phyloP scores from a whole-genome alignment of 371 early-diverging fungal genomes.

The Rhizopus stolonifer region DNA sequence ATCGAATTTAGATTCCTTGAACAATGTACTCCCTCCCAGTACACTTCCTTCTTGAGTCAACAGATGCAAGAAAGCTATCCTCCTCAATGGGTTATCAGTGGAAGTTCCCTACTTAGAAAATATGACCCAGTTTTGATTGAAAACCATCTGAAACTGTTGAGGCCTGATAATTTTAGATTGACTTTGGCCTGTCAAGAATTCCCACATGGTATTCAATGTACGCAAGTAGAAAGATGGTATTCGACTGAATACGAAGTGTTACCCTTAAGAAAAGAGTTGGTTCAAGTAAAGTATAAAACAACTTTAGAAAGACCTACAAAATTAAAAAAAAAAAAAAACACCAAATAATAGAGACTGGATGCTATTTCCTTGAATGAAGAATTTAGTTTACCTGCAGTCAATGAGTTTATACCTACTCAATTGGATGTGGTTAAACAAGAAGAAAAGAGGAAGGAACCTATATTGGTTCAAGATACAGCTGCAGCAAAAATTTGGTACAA shows the following conservation, averaged over 20 bases:
- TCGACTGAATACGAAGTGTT: slow-evolving; percentile 77
- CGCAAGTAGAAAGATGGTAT: slow-evolving; percentile 76
- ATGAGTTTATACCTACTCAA: slow-evolving; percentile 81
- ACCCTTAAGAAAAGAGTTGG: slow-evolving; percentile 52
- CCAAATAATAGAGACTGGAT: slow-evolving; percentile 13
- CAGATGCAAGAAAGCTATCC: slow-evolving; percentile 67
- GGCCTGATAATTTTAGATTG: slow-evolving; percentile 66
- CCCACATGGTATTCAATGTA: slow-evolving; percentile 48
- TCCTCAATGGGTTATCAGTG: slow-evolving; percentile 69
- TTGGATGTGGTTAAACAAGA: slow-evolving; percentile 48
- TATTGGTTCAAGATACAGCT: slow-evolving; percentile 65
- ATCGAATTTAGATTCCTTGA: slow-evolving; percentile 82
- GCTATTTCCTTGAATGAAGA: slow-evolving; percentile 44
- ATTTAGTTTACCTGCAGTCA: slow-evolving; percentile 71
- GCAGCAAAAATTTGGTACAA: slow-evolving; percentile 85
- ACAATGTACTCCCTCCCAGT: slow-evolving; percentile 61
- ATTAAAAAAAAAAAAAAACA: not conserved
- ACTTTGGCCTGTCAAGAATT: slow-evolving; percentile 41
- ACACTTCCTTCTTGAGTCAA: slow-evolving; percentile 46
- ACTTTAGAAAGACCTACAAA: too few species aligned
- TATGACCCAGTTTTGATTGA: slow-evolving; percentile 60
- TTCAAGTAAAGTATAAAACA: slow-evolving; percentile 48
- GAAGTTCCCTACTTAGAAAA: slow-evolving; percentile 55
- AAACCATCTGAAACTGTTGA: slow-evolving; percentile 55
- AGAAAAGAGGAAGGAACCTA: slow-evolving; percentile 45